Evolutionary conservation across 495 filamentous ascomycete species (phyloP).

Genomic region (Lophiotrema nucula): DNA sequence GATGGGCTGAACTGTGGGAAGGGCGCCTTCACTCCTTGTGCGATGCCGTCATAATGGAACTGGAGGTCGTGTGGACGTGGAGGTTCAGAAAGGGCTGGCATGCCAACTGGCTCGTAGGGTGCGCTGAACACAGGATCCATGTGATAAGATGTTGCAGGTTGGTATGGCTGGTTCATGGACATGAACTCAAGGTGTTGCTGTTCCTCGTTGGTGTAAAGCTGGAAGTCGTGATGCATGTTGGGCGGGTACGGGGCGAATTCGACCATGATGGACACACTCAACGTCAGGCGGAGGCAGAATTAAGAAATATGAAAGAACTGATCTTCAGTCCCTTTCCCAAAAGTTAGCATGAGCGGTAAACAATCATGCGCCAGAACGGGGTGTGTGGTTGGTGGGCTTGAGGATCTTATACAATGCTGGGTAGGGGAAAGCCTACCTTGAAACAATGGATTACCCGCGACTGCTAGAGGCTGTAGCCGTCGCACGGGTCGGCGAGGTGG

Average conservation of each 20-base stretch:
- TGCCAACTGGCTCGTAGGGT: slow-evolving; percentile 12
- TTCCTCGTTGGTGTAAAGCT: slow-evolving; percentile 33
- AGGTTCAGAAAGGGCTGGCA: slow-evolving; percentile 26
- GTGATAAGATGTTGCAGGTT: slow-evolving; percentile 20
- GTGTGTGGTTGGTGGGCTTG: slow-evolving; percentile 13
- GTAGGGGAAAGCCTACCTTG: slow-evolving; percentile 30
- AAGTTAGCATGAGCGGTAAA: slow-evolving; percentile 26
- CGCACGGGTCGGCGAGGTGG: slow-evolving; percentile 17
- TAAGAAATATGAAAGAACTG: slow-evolving; percentile 10
- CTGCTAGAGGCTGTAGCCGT: slow-evolving; percentile 12
- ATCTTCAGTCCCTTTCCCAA: slow-evolving; percentile 11
- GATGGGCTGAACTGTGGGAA: slow-evolving; percentile 30
- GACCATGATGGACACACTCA: slow-evolving; percentile 18
- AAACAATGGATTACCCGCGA: slow-evolving; percentile 19
- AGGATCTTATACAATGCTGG: slow-evolving; percentile 18
- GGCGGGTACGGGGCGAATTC: slow-evolving; percentile 26
- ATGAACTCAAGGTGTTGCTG: slow-evolving; percentile 26
- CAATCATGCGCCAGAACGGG: slow-evolving; percentile 7
- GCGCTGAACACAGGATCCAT: slow-evolving; percentile 28
- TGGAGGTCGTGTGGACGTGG: slow-evolving; percentile 31
- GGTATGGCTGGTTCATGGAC: slow-evolving; percentile 27
- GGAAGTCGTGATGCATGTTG: slow-evolving; percentile 36
- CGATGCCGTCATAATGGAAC: slow-evolving; percentile 32
- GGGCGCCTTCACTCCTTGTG: slow-evolving; percentile 31
- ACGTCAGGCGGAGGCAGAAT: slow-evolving; percentile 1